Conservation (phyloP, 352 stramenopile species). For the Vaucheria bursata region DNA sequence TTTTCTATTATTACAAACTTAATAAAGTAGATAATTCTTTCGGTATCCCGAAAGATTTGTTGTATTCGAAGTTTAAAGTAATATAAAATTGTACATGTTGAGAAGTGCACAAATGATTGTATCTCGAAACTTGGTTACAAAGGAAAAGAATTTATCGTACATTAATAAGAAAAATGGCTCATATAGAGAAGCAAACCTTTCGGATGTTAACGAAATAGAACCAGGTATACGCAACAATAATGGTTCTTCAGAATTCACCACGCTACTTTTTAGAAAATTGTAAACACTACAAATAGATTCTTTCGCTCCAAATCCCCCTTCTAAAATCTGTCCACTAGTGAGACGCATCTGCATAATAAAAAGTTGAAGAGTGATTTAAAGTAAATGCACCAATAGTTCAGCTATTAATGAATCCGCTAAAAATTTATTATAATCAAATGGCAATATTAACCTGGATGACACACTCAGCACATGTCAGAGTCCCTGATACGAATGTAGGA, state of each 20-base stretch:
- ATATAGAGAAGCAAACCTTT: no score
- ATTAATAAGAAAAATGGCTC: no score
- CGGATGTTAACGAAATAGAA: no score
- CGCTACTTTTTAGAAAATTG: constrained; percentile 19
- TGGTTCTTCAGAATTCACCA: constrained; percentile 14
- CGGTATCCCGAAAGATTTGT: no score
- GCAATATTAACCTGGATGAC: constrained; percentile 24
- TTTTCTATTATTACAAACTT: no score
- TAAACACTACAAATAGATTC: constrained; percentile 32
- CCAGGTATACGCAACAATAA: not conserved
- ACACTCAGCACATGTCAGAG: constrained; percentile 26
- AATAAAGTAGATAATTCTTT: no score
- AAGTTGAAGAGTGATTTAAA: not conserved
- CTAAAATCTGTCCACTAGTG: constrained; percentile 33
- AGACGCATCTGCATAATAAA: constrained; percentile 16
- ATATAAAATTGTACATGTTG: no score
- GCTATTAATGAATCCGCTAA: not conserved
- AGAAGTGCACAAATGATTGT: no score
- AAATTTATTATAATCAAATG: not conserved
- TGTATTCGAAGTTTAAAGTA: no score
- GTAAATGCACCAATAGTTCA: not conserved
- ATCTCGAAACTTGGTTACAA: no score
- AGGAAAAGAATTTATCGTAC: no score
- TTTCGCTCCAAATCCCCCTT: constrained; percentile 38
- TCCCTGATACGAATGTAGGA: not conserved